Percentiles rank a stretch among this genome's conserved stretches.
Evolutionary conservation across 495 filamentous ascomycete species (phyloP).

Genomic region (Staphylotrichum longicolle): DNA sequence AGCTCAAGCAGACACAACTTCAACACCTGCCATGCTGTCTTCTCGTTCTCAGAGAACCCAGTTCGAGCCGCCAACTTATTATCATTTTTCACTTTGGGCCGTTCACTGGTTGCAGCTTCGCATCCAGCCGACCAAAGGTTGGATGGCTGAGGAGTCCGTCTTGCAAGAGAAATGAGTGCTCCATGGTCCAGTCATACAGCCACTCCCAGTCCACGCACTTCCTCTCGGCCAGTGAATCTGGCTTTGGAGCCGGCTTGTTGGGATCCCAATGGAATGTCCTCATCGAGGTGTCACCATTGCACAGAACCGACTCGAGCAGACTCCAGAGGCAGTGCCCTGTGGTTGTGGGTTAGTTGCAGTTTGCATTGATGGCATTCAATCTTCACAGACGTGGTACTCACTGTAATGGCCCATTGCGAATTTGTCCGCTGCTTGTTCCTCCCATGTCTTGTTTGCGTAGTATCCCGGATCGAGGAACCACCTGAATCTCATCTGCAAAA

Average conservation of each 20-base stretch:
- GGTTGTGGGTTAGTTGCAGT: not conserved
- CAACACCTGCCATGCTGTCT: too few relatives aligned
- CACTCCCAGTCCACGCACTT: constrained; percentile 22
- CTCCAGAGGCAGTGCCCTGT: constrained; percentile 21
- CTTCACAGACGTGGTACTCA: not conserved
- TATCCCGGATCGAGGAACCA: constrained; percentile 19
- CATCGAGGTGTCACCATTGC: constrained; percentile 19
- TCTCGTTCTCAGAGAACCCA: too few relatives aligned
- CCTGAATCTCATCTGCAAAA: constrained; percentile 11
- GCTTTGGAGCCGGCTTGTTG: constrained; percentile 6
- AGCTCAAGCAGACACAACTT: too few relatives aligned
- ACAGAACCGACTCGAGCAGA: constrained; percentile 18
- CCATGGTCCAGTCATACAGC: constrained; percentile 15
- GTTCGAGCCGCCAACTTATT: too few relatives aligned
- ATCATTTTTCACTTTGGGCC: not conserved
- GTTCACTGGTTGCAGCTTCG: constrained; percentile 5
- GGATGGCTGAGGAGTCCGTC: constrained; percentile 15
- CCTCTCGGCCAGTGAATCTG: constrained; percentile 17
- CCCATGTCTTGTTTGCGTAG: constrained; percentile 22
- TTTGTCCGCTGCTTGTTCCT: constrained; percentile 15
- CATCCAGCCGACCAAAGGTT: constrained; percentile 13
- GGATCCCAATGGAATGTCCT: constrained; percentile 21
- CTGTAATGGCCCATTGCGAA: constrained; percentile 14
- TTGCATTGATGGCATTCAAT: not conserved
- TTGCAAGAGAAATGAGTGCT: constrained; percentile 16